Conservation (phyloP, 2,329 filamentous ascomycete genomes). For the Nemania abortiva region DNA sequence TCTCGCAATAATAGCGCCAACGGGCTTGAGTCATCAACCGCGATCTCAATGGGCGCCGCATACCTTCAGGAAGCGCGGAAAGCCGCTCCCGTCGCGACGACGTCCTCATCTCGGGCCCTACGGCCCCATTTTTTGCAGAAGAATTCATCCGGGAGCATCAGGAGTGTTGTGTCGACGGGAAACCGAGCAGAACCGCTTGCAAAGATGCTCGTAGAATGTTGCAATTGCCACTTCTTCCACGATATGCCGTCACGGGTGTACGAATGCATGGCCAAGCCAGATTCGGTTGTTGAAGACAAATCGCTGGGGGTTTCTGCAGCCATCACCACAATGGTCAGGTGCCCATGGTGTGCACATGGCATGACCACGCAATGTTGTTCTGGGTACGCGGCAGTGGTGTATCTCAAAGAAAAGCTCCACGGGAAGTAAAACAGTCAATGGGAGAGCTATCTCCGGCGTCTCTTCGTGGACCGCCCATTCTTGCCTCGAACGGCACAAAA, state of each 20-base stretch:
- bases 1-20: constrained; percentile 45
- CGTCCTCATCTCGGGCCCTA: constrained; percentile 43
- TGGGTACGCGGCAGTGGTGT: constrained; percentile 75
- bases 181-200: constrained; percentile 59
- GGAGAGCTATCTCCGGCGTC: background rate
- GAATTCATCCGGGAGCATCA: constrained; percentile 44
- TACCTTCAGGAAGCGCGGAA: constrained; percentile 55
- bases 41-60: constrained; percentile 48
- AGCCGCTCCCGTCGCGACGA: constrained; percentile 46
- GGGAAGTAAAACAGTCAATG: constrained; percentile 42
- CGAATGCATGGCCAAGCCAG: constrained; percentile 72
- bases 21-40: constrained; percentile 42
- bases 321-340: constrained; percentile 72
- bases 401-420: constrained; percentile 73
- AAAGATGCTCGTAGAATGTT: constrained; percentile 76
- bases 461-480: background rate
- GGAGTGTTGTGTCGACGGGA: constrained; percentile 37
- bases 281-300: constrained; percentile 65
- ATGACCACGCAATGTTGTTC: constrained; percentile 78
- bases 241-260: constrained; percentile 75
- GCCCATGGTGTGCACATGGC: constrained; percentile 78
- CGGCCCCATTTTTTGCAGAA: constrained; percentile 48
- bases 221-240: constrained; percentile 72
- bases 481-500: background rate
- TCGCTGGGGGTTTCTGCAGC: constrained; percentile 66